Base-by-base conservation (phyloP, 495 filamentous ascomycete species). In the Penicillium robsamsonii region DNA sequence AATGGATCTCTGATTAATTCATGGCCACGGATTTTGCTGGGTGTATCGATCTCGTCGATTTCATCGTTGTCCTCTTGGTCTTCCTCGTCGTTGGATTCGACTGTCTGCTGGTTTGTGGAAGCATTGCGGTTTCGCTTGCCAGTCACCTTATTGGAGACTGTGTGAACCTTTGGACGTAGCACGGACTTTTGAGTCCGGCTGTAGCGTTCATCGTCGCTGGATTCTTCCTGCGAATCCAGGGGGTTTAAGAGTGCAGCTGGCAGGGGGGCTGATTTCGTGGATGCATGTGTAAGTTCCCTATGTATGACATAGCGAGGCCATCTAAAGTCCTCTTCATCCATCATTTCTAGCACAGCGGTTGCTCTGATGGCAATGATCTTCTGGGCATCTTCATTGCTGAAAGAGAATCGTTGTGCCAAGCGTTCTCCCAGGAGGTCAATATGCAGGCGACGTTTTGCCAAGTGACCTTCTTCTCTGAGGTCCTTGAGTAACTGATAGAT, bases 131-230 rank as follows among this genome's bases (percentile, higher is more conserved):
- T 74, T 72, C 83, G 66, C 69, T 79, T 68, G 62, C 76, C 69
- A 35, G 74, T 71, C 60, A 79, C 61, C 52, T 75, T 78, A 6
- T 60, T 60, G 12, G 75, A 75, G 18, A 75, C 55, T 1, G 69
- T 64, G 50, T 69, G 71, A 33, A 69, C 67, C 45, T 75, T 82
- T 3, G 82, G 82, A 31, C 79, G 75, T 4, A 84, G 64, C 2
- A 81, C 75, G 5, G 82, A 84, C 56, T 79, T 80, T 42, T 74
- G 72, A 24, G 70, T 72, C 11, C 71, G 70, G 12, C 60, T 64
- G 3, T 72, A 65, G 31, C 57, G 67, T 30, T 80, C 74, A 27
- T 78, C 74, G 20, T 75, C 75, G 31, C 74, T 74, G 2, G 71
- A 72, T 20, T 67, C 69, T 22, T 71, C 71, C 10, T 66, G 47